Evolutionary conservation across 2,329 filamentous ascomycete genomes (phyloP), one percentile per base, ranked within the genome.

Genomic region (Phialophora macrospora): DNA sequence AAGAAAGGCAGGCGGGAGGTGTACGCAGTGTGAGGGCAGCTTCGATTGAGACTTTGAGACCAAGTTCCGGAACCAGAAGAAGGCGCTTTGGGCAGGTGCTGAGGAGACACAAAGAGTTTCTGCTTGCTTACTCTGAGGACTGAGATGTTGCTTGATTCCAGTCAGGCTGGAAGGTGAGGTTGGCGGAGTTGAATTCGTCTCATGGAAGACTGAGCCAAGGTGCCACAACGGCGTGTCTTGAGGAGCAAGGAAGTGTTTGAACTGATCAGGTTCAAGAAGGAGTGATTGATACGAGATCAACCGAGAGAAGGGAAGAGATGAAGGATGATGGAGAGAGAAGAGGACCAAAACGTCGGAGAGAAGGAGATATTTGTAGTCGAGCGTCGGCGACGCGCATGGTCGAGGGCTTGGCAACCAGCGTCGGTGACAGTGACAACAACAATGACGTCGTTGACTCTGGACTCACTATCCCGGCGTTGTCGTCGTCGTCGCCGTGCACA

Each of bases 291-390:
- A 17, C 26, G 5, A 12, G 24, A 24, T 55, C 52, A 32, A 55
- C 17, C 28, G 52, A 28, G 17, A 48, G 30, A 48, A 48, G 22
- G 24, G 51, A 49, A 30, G 32, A 22, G 24, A 34, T 38, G 46
- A 49, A 2, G 41, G 30, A 59, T 32, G 22, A 56, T 48, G 52
- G 22, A 46, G 26, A 56, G 8, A 52, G 52, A 57, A 26, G 24
- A n/a, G n/a, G 54, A 14, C 17, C 7, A 48, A 38, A 51, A 17
- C 38, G 28, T 44, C 20, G 41, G 30, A 57, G 60, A 17, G 34
- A 51, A 26, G 32, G 20, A 56, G 30, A 52, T 51, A 60, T 60
- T 60, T 60, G 34, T 60, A 60, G 30, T 28, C 30, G 22, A 22
- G 32, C 12, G 28, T 17, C 12, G 55, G 6, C 30, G 55, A 12